phyloP scores from a whole-genome alignment of 805 yeast species.

The Wickerhamiella bombiphila region DNA sequence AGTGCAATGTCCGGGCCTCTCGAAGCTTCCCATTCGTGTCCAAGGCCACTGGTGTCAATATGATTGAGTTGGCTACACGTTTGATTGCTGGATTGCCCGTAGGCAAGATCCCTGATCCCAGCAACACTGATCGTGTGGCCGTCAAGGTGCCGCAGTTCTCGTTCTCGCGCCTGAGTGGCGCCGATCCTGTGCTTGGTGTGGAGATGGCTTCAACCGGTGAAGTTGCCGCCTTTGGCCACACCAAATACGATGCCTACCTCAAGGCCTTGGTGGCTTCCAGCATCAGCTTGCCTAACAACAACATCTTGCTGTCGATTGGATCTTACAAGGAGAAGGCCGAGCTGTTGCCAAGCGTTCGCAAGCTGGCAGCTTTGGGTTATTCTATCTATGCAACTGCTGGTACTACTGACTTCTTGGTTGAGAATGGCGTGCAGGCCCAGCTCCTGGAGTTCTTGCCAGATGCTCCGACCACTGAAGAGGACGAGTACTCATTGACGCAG shows the following conservation, averaged over 20 bases:
- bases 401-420: conserved; percentile 95
- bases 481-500: conserved; percentile 89
- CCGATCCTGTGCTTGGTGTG: conserved; percentile 95
- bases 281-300: conserved; percentile 86
- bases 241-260: conserved; percentile 93
- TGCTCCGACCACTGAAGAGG: conserved; percentile 46
- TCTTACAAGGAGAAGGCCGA: conserved; percentile 94
- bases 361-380: conserved; percentile 70
- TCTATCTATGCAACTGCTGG: conserved; percentile 95
- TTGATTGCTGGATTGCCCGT: conserved; percentile 84
- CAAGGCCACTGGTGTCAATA: conserved; percentile 89
- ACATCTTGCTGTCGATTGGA: conserved; percentile 86
- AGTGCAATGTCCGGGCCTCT: conserved; percentile 98
- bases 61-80: conserved; percentile 94
- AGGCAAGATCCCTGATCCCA: conserved; percentile 82
- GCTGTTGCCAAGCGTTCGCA: conserved; percentile 72
- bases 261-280: conserved; percentile 93
- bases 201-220: conserved; percentile 99
- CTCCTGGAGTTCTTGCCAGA: conserved; percentile 80
- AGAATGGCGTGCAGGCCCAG: conserved; percentile 86
- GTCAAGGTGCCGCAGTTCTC: conserved; percentile 96
- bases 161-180: conserved; percentile 91
- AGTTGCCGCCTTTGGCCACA: conserved; percentile 91
- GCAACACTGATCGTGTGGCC: conserved; percentile 71
- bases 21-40: conserved; percentile 98